Evolutionary conservation across 2,329 filamentous ascomycete genomes (phyloP).

Genomic region (Chaetomium sp.): DNA sequence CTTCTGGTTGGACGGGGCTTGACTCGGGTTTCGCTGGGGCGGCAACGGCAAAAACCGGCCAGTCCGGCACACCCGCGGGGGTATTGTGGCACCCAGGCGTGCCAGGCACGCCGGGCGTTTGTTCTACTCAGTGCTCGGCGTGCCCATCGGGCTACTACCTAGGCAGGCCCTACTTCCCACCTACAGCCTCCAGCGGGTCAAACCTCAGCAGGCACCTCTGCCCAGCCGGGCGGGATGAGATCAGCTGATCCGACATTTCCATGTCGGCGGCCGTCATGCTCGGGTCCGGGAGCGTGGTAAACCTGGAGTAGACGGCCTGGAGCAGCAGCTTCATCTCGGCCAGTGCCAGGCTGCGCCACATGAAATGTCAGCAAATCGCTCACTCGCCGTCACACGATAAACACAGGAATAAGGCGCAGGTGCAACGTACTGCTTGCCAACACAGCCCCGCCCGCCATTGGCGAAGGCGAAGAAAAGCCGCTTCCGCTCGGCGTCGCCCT

Average conservation of each 20-base stretch:
- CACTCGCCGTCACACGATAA: background rate
- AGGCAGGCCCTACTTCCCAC: background rate
- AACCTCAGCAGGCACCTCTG: slow-evolving; percentile 61
- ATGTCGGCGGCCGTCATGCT: slow-evolving; percentile 59
- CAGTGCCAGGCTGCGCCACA: slow-evolving; percentile 55
- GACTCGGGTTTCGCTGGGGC: slow-evolving; percentile 1
- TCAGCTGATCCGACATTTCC: slow-evolving; percentile 68
- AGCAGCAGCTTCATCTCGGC: slow-evolving; percentile 70
- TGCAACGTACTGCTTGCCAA: slow-evolving; percentile 64
- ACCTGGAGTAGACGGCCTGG: slow-evolving; percentile 62
- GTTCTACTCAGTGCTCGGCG: background rate
- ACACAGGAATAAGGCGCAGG: background rate
- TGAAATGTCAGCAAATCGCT: slow-evolving; percentile 14
- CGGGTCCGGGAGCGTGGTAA: slow-evolving; percentile 56
- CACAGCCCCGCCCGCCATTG: slow-evolving; percentile 65
- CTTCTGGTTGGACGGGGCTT: background rate
- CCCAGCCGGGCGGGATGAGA: slow-evolving; percentile 63
- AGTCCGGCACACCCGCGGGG: background rate
- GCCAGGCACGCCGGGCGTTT: background rate
- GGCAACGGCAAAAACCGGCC: background rate
- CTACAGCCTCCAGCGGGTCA: slow-evolving; percentile 37
- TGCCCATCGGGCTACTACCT: background rate
- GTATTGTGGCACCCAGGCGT: background rate
- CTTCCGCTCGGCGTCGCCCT: slow-evolving; percentile 71
- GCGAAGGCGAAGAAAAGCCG: slow-evolving; percentile 67